Evolutionary conservation across 2,329 filamentous ascomycete genomes (phyloP).

Genomic region (Ramularia endophylla): DNA sequence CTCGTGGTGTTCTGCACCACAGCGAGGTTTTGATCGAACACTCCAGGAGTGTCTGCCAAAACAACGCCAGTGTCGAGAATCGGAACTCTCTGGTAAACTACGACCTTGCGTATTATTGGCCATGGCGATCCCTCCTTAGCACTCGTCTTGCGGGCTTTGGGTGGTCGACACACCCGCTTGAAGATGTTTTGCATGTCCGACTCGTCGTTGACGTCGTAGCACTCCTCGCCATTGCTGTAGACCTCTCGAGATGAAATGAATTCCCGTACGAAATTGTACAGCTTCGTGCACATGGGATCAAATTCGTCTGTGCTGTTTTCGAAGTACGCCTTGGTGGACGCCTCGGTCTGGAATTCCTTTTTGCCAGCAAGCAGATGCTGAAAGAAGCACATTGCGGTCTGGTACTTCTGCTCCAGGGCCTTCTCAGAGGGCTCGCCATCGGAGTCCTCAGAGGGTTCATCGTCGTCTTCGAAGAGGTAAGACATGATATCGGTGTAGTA

Average conservation of each 20-base stretch:
- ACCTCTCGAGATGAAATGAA: neutral
- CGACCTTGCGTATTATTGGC: slow-evolving; percentile 15
- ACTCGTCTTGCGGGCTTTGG: neutral
- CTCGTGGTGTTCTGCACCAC: slow-evolving; percentile 11
- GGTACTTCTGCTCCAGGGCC: slow-evolving; percentile 4
- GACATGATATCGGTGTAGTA: slow-evolving; percentile 1
- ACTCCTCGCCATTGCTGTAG: neutral
- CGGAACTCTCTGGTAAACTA: slow-evolving; percentile 5
- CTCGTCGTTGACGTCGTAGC: neutral
- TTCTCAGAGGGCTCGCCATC: neutral
- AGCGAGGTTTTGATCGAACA: slow-evolving; percentile 13
- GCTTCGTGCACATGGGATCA: neutral
- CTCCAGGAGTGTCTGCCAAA: slow-evolving; percentile 17
- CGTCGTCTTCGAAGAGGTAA: slow-evolving; percentile 3
- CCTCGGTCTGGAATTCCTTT: neutral
- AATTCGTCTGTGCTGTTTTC: neutral
- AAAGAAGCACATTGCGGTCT: neutral
- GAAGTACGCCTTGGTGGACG: neutral
- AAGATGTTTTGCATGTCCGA: neutral
- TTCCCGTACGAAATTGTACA: neutral
- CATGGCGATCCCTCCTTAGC: slow-evolving; percentile 8
- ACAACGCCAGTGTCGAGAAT: slow-evolving; percentile 12
- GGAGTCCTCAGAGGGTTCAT: neutral
- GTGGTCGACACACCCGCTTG: slow-evolving; percentile 1
- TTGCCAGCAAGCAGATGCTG: neutral